Evolutionary conservation across 352 stramenopile species (phyloP).

Genomic region (Phytophthora sp.): DNA sequence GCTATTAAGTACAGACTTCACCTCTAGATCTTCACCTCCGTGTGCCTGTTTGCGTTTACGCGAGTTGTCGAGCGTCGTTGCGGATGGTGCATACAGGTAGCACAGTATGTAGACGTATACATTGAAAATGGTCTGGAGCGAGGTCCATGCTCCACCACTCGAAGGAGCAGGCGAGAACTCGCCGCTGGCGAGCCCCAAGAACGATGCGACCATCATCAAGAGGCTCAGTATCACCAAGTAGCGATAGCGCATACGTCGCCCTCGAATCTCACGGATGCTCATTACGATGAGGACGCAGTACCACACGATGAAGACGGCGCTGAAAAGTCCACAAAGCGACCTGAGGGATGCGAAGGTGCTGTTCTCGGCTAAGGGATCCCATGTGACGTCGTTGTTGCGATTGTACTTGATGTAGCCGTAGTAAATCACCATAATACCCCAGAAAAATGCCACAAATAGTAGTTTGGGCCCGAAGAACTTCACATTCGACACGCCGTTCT

Average conservation of each 20-base stretch:
- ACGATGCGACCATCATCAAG: slow-evolving; percentile 57
- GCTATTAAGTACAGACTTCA: slow-evolving; percentile 12
- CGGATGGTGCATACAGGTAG: slow-evolving; percentile 63
- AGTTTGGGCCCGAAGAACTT: slow-evolving; percentile 63
- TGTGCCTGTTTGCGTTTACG: slow-evolving; percentile 31
- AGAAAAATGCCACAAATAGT: slow-evolving; percentile 58
- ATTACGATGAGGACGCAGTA: slow-evolving; percentile 43
- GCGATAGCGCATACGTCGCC: slow-evolving; percentile 51
- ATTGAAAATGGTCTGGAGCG: slow-evolving; percentile 61
- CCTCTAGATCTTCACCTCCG: slow-evolving; percentile 10
- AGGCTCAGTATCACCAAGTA: slow-evolving; percentile 56
- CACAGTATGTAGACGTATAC: slow-evolving; percentile 63
- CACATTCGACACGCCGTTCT: slow-evolving; percentile 56
- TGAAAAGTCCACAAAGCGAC: slow-evolving; percentile 46
- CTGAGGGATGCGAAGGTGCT: slow-evolving; percentile 45
- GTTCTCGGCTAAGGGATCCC: slow-evolving; percentile 51
- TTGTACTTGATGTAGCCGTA: slow-evolving; percentile 72
- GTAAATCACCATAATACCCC: slow-evolving; percentile 58
- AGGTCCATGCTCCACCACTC: slow-evolving; percentile 58
- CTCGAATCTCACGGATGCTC: slow-evolving; percentile 51
- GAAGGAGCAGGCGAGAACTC: slow-evolving; percentile 53
- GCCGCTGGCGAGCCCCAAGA: slow-evolving; percentile 46
- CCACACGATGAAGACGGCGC: slow-evolving; percentile 60
- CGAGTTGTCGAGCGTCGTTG: slow-evolving; percentile 38
- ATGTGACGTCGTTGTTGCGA: slow-evolving; percentile 58